Base-by-base conservation (phyloP, 2,329 filamentous ascomycete species). In the Ceratocystis alfenasii region DNA sequence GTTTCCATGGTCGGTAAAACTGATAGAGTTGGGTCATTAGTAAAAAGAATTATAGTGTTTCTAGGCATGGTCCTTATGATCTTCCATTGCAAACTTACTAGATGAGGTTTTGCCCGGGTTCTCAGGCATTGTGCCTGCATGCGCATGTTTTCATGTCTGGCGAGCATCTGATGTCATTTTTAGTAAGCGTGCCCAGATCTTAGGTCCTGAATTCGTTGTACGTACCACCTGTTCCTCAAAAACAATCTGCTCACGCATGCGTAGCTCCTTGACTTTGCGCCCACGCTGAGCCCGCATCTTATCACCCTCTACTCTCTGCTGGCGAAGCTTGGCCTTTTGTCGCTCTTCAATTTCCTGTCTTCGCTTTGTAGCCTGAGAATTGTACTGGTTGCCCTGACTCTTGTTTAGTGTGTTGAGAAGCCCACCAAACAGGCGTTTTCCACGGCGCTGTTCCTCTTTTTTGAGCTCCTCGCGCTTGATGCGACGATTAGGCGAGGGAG, bases 1-100 rank as follows among this genome's bases (percentile, higher is more conserved):
- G 79, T 70, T 90, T 85, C 87, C 88, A 95, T 0, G 93, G 93
- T 59, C 87, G 86, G 75, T 94, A 96, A 74, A 88, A 93, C 90
- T 96, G 65, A 5, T 20, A 64, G 28, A 20, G 12, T 60, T 22
- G 17, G 33, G 41, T 41, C 20, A 2, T 36, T 44, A 61, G 44
- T 30, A 22, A 53, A 5, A 4, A 36, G 17, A 25, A 10, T 15
- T 8, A 8, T 17, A 30, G 2, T 50, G 17, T 25, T 50, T 41
- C 3, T 41, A 41, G 20, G 15, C 7, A n/a, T 5, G 44, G 22
- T 33, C 5, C 6, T 2, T 25, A 50, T 53, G 12, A 41, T 41
- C 4, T 41, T 5, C 3, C 10, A 41, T 41, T 41, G 10, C 5
- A 44, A 17, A 28, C 25, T 45, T 80, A 95, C 91, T 72, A 96